phyloP scores from a whole-genome alignment of 2,329 filamentous ascomycete species.

The Fusarium incarnatum region DNA sequence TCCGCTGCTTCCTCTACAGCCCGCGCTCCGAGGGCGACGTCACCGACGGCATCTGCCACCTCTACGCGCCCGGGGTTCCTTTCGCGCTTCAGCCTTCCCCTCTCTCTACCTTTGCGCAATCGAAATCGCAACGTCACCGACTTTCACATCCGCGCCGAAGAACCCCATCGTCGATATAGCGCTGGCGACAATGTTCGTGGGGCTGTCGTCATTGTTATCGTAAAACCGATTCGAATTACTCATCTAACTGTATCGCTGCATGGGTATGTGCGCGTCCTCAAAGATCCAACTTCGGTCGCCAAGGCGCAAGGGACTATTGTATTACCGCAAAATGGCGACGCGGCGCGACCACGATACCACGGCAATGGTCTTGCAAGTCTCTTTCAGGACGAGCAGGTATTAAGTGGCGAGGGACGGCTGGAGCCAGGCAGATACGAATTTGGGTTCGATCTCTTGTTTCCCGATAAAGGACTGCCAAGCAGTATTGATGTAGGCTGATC shows the following conservation, averaged over 20 bases:
- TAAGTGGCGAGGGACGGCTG: constrained; percentile 82
- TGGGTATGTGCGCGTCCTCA: constrained; percentile 83
- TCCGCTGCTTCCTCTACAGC: constrained; percentile 54
- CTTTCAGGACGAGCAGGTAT: constrained; percentile 83
- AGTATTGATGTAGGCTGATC: constrained; percentile 85
- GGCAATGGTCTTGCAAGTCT: constrained; percentile 83
- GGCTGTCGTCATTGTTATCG: constrained; percentile 76
- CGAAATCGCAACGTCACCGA: constrained; percentile 76
- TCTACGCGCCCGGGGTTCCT: constrained; percentile 56
- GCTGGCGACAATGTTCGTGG: constrained; percentile 81
- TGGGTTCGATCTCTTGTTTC: constrained; percentile 79
- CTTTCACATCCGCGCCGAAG: constrained; percentile 81
- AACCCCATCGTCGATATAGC: constrained; percentile 80
- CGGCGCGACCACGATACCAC: constrained; percentile 67
- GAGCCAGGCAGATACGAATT: constrained; percentile 83
- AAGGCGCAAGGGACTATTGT: constrained; percentile 62
- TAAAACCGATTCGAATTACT: constrained; percentile 81
- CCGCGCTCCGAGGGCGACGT: constrained; percentile 35
- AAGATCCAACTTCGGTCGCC: constrained; percentile 70
- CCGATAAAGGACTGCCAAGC: constrained; percentile 78
- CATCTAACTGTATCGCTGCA: constrained; percentile 83
- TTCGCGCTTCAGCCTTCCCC: constrained; percentile 64
- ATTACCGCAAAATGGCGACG: constrained; percentile 54
- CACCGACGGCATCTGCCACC: constrained; percentile 41
- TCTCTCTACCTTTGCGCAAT: constrained; percentile 62